Evolutionary conservation across 208 protist genomes (phyloP).

Genomic region (Acanthamoeba triangularis): DNA sequence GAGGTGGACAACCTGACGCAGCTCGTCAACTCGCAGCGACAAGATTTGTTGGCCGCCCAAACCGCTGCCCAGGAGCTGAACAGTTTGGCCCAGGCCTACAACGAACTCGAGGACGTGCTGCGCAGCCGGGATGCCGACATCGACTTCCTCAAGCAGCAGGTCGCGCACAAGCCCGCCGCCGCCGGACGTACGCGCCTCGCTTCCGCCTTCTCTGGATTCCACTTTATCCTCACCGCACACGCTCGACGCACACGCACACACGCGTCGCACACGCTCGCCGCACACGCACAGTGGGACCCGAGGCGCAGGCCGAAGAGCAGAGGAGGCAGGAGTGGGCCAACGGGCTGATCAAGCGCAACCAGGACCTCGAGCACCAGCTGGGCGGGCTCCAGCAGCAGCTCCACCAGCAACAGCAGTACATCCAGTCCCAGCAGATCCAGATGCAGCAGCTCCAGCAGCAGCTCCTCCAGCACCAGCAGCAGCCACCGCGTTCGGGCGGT

Average conservation of each 20-base stretch:
- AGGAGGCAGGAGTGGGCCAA: neutral
- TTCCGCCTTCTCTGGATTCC: too few species aligned
- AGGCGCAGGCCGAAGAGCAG: constrained; percentile 15
- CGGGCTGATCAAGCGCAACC: neutral
- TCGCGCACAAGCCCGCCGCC: neutral
- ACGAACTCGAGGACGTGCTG: constrained; percentile 1
- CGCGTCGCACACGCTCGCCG: neutral
- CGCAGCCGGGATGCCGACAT: neutral
- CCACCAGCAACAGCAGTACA: constrained; percentile 1
- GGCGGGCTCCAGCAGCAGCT: neutral
- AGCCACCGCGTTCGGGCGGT: neutral
- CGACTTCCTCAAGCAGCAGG: neutral
- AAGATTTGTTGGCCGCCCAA: constrained; percentile 19
- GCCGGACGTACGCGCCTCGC: neutral
- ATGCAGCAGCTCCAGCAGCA: constrained; percentile 30
- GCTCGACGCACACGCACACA: neutral
- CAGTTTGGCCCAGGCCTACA: constrained; percentile 15
- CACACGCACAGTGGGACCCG: neutral
- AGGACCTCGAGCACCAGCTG: constrained; percentile 20
- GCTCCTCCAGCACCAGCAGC: neutral
- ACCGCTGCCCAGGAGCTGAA: neutral
- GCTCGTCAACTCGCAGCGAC: constrained; percentile 27
- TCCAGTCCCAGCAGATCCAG: neutral
- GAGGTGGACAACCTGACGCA: constrained; percentile 13
- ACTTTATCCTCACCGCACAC: too few species aligned